Evolutionary conservation across 495 filamentous ascomycete species (phyloP).

Genomic region (Staphylotrichum tortipilum): DNA sequence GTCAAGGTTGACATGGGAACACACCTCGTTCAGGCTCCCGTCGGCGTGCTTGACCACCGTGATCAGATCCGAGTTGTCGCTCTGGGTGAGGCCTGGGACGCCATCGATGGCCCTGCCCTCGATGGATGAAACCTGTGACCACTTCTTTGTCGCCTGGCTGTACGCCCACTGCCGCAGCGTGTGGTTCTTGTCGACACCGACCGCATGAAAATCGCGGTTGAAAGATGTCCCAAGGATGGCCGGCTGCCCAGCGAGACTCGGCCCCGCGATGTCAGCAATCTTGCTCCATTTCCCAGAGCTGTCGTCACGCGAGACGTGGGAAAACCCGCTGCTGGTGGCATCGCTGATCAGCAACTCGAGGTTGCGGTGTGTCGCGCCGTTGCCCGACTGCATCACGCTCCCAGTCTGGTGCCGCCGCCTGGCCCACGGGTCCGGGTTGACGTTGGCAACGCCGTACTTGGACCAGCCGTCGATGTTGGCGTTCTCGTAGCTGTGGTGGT

Average conservation of each 20-base stretch:
- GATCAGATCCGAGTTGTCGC: slow-evolving; percentile 8
- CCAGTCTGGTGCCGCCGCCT: slow-evolving; percentile 15
- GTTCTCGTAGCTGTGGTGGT: slow-evolving; percentile 4
- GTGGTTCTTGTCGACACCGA: background rate
- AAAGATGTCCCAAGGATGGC: slow-evolving; percentile 15
- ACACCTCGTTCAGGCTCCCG: slow-evolving; percentile 15
- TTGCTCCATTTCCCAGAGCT: slow-evolving; percentile 2
- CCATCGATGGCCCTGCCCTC: slow-evolving; percentile 5
- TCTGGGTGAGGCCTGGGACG: slow-evolving; percentile 12
- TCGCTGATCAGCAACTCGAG: slow-evolving; percentile 10
- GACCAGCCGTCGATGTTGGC: slow-evolving; percentile 17
- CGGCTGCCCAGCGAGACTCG: slow-evolving; percentile 9
- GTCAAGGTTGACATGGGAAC: background rate
- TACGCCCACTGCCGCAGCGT: slow-evolving; percentile 10
- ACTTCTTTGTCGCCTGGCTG: slow-evolving; percentile 3
- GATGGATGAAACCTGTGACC: slow-evolving; percentile 4
- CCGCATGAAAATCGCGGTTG: slow-evolving; percentile 15
- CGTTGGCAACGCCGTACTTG: slow-evolving; percentile 13
- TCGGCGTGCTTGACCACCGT: slow-evolving; percentile 14
- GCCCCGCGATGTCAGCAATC: background rate
- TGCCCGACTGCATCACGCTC: slow-evolving; percentile 15
- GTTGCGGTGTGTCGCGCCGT: slow-evolving; percentile 14
- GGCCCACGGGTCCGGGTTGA: slow-evolving; percentile 17
- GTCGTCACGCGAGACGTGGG: slow-evolving; percentile 9
- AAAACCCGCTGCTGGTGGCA: background rate